phyloP scores from a whole-genome alignment of 441 rosid genomes.

The Francoa sonchifolia region DNA sequence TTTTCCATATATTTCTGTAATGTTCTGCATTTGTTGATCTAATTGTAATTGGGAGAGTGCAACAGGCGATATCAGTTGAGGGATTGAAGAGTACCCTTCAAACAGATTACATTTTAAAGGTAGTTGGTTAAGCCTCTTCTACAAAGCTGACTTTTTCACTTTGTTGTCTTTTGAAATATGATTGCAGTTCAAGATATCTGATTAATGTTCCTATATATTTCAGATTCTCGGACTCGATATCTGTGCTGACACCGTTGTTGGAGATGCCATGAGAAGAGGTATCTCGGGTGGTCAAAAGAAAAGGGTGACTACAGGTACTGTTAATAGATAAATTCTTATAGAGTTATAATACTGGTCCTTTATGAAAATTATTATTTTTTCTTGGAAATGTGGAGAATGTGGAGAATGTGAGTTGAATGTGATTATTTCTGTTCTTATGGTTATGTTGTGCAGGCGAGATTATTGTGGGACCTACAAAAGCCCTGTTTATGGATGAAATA shows the following conservation, averaged over 20 bases:
- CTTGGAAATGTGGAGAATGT: neutral
- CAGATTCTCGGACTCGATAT: constrained; percentile 54
- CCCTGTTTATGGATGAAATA: constrained; percentile 88
- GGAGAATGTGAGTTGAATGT: neutral
- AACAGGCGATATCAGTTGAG: constrained; percentile 51
- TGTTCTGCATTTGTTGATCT: neutral
- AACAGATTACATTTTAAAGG: constrained; percentile 73
- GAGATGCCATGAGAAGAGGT: constrained; percentile 52
- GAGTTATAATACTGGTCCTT: no score
- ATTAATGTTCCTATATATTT: constrained; percentile 1
- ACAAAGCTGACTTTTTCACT: no score
- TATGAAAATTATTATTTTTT: no score
- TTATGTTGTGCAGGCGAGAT: constrained; percentile 59
- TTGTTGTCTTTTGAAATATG: neutral
- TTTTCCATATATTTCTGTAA: neutral
- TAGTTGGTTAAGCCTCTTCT: constrained; percentile 7
- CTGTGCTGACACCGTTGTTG: constrained; percentile 38
- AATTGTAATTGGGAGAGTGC: constrained; percentile 5
- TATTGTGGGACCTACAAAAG: constrained; percentile 92
- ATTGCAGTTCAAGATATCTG: neutral
- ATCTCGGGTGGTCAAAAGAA: constrained; percentile 56
- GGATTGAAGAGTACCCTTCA: constrained; percentile 44
- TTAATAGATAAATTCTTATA: neutral
- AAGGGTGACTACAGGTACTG: constrained; percentile 46
- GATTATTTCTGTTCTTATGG: no score